These are phyloP conservation scores for Aspergillus biplanus DNA, from an alignment of 495 filamentous ascomycete genomes.

Conservation along the genomic window DNA sequence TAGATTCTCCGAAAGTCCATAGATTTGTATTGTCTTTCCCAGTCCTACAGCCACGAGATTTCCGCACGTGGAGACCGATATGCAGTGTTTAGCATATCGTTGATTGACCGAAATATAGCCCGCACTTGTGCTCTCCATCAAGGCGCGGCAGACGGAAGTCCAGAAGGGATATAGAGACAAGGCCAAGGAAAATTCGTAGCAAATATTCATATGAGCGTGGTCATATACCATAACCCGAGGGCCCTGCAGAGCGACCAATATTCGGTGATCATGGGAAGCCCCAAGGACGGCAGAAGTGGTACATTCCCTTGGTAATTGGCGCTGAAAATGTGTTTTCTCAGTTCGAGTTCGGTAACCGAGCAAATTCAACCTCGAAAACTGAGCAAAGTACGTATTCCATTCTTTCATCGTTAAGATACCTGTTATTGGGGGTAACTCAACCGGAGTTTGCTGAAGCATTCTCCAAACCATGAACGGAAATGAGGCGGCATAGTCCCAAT, in stretches of 20 bases:
- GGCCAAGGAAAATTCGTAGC: constrained; percentile 17
- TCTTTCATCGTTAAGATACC: constrained; percentile 16
- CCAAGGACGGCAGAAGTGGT: constrained; percentile 11
- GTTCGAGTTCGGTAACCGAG: constrained; percentile 14
- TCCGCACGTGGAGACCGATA: constrained; percentile 24
- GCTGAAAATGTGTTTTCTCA: constrained; percentile 14
- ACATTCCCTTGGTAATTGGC: constrained; percentile 15
- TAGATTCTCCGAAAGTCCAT: constrained; percentile 11
- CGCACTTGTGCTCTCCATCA: constrained; percentile 13
- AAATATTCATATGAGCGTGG: not conserved
- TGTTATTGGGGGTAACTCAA: constrained; percentile 18
- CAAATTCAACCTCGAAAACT: constrained; percentile 22
- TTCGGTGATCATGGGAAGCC: constrained; percentile 19
- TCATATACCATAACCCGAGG: constrained; percentile 18
- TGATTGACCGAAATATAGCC: constrained; percentile 20
- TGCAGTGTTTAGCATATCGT: constrained; percentile 19
- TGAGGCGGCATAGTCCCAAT: constrained; percentile 26
- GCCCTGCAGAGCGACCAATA: constrained; percentile 21
- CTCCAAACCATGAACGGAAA: constrained; percentile 20
- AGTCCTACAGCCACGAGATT: constrained; percentile 23
- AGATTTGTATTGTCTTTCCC: constrained; percentile 27
- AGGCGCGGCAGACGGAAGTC: constrained; percentile 23
- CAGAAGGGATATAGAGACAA: constrained; percentile 24
- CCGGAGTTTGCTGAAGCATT: constrained; percentile 20
- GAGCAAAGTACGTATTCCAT: constrained; percentile 26